Base-by-base conservation (phyloP, 176 grass and related monocot genomes). In the Carex kokanica region DNA sequence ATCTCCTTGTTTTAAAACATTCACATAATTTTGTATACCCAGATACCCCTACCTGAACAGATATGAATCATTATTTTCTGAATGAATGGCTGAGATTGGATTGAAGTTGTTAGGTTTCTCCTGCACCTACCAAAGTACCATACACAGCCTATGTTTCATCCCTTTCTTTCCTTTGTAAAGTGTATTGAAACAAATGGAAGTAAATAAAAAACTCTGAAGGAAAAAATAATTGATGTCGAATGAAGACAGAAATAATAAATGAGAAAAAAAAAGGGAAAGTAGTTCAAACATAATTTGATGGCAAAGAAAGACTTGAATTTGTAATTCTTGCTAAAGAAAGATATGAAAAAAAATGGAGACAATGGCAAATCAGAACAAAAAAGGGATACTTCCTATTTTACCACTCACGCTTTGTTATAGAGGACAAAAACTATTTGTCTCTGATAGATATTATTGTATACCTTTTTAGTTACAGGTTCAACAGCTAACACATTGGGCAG, bases 221-320 rank as follows among this genome's bases (percentile, higher is more conserved):
- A 29, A 31, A 65, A 72, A 24, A 73, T 11, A 21, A 73, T 24
- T 24, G n/a, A 47, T 49, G 38, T 23, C 41, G 23, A 73, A 49
- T 73, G 11, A 51, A 73, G 18, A 25, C n/a, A 10, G 38, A 73
- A 49, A 47, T 73, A 24, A 49, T 73, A 73, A 73, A 20, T 1
- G 41, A 34, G 20, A 49, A 4, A 40, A 51, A 15, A 51, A 15
- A 34, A 67, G 13, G 10, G 13, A 13, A 74, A 74, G 2, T 15
- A 74, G 18, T 67, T 69, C 34, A 40, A 69, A 69, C 38, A 69
- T 74, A 52, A 74, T 52, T 52, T 74, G 41, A 74, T 52, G 70
- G 40, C 24, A 74, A 73, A 25, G 45, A 36, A 67, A 52, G 40
- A 74, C 66, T 10, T 51, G 68, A 47, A n/a, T 59, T 69, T 69